Conservation (phyloP, 2,329 filamentous ascomycete genomes). For the Xylariomycetidae sp. region DNA sequence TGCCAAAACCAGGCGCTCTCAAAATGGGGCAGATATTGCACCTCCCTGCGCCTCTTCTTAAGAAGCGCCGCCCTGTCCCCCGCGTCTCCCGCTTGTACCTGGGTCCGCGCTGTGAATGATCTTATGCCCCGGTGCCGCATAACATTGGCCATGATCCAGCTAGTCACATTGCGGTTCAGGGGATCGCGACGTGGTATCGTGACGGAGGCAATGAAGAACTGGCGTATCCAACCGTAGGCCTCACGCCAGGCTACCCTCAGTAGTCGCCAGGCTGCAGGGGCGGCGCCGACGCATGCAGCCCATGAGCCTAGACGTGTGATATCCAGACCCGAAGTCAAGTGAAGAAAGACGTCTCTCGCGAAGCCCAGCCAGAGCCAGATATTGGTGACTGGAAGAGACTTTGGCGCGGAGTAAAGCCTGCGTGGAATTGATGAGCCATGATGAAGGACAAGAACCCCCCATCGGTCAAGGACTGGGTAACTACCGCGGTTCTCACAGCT, state of each 20-base stretch:
- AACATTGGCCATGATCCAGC: constrained; percentile 38
- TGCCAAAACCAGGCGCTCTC: constrained; percentile 46
- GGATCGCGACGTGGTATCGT: constrained; percentile 39
- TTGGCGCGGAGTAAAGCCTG: constrained; percentile 14
- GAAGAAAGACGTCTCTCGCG: constrained; percentile 31
- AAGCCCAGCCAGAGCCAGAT: constrained; percentile 29
- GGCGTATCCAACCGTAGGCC: constrained; percentile 34
- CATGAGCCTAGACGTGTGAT: constrained; percentile 41
- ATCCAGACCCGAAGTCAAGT: constrained; percentile 39
- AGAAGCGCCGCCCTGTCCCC: constrained; percentile 34
- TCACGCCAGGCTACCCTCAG: constrained; percentile 32
- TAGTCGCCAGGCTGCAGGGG: constrained; percentile 36
- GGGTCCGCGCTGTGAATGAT: constrained; percentile 40
- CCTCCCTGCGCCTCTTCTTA: constrained; percentile 35
- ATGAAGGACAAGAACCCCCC: too few species aligned
- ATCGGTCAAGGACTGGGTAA: too few species aligned
- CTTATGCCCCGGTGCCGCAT: constrained; percentile 33
- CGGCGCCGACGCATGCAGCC: constrained; percentile 38
- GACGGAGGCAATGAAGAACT: constrained; percentile 40
- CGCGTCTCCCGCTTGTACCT: constrained; percentile 26
- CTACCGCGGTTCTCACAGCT: too few species aligned
- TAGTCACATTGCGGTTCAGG: constrained; percentile 39
- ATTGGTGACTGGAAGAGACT: constrained; percentile 21
- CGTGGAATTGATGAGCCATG: constrained; percentile 18
- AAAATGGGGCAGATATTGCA: constrained; percentile 43